These are phyloP conservation scores for Candida pini DNA, from an alignment of 805 yeast genomes.

Conservation along the genomic window DNA sequence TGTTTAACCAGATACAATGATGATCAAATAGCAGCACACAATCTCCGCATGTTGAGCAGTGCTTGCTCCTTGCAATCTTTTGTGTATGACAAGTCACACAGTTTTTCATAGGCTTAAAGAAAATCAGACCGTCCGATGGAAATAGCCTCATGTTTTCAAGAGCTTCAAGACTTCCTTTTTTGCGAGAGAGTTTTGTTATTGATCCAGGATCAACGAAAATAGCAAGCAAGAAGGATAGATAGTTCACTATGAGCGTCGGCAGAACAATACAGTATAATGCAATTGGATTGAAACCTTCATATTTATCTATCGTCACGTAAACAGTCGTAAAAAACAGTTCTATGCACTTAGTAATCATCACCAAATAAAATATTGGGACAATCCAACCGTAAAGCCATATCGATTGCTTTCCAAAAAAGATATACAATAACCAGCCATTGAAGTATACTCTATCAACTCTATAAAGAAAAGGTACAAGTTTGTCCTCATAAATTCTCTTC, in stretches of 20 bases:
- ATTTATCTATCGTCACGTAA: constrained; percentile 11
- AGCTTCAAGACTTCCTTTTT: constrained; percentile 4
- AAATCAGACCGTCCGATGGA: constrained; percentile 38
- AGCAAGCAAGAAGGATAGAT: constrained; percentile 33
- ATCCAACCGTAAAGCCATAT: constrained; percentile 32
- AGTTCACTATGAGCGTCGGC: constrained; percentile 29
- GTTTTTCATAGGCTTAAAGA: constrained; percentile 24
- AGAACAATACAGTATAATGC: constrained; percentile 22
- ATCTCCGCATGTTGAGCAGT: constrained; percentile 62
- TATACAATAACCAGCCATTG: constrained; percentile 16
- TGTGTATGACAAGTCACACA: constrained; percentile 54
- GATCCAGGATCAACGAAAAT: constrained; percentile 41
- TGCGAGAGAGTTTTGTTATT: constrained; percentile 10
- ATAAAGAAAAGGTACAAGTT: constrained; percentile 3
- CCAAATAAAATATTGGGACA: constrained; percentile 38
- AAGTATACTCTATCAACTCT: constrained; percentile 20
- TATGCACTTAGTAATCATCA: constrained; percentile 28
- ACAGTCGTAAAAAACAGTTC: constrained; percentile 20
- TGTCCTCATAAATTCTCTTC: constrained; percentile 1
- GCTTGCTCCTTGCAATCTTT: constrained; percentile 73
- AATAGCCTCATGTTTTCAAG: constrained; percentile 15
- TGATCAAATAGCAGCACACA: constrained; percentile 65
- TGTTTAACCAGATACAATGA: constrained; percentile 51
- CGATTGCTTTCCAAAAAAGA: constrained; percentile 6
- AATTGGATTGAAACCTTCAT: constrained; percentile 4